Conservation (phyloP, 2,329 filamentous ascomycete species). For the Pestalotiopsis sp. region DNA sequence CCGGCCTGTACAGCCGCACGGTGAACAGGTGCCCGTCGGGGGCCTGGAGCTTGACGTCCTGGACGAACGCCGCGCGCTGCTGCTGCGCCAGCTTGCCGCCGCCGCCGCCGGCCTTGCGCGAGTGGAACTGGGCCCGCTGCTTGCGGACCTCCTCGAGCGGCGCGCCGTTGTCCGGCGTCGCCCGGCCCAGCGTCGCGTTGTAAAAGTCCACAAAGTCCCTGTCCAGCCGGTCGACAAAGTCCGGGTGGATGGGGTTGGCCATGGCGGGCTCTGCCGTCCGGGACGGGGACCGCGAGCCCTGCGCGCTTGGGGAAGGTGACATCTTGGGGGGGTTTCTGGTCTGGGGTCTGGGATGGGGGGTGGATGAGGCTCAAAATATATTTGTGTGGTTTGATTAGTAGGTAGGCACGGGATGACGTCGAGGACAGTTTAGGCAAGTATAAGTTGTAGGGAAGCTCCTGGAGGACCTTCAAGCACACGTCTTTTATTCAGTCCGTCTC, state of each 20-base stretch:
- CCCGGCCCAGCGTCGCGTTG: constrained; percentile 1
- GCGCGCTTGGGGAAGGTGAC: constrained; percentile 4
- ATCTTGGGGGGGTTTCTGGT: neutral
- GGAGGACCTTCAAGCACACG: neutral
- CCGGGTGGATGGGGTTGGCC: constrained; percentile 12
- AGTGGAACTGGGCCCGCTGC: neutral
- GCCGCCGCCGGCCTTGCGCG: neutral
- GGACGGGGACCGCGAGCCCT: neutral
- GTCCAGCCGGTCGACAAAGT: constrained; percentile 7
- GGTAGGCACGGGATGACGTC: neutral
- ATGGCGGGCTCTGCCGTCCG: neutral
- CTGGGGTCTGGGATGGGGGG: too few relatives aligned
- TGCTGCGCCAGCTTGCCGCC: neutral
- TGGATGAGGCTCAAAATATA: too few relatives aligned
- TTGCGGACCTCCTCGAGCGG: neutral
- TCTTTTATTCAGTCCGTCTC: constrained; percentile 4
- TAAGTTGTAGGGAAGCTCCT: neutral
- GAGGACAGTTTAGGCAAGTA: constrained; percentile 7
- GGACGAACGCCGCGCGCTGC: neutral
- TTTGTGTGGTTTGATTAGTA: neutral
- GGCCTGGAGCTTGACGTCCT: constrained; percentile 7
- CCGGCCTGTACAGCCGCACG: constrained; percentile 4
- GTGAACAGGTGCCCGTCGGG: constrained; percentile 8
- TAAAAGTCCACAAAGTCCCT: constrained; percentile 10
- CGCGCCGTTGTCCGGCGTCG: neutral